phyloP scores from a whole-genome alignment of 208 protist species.

The Trichomonas tenax region DNA sequence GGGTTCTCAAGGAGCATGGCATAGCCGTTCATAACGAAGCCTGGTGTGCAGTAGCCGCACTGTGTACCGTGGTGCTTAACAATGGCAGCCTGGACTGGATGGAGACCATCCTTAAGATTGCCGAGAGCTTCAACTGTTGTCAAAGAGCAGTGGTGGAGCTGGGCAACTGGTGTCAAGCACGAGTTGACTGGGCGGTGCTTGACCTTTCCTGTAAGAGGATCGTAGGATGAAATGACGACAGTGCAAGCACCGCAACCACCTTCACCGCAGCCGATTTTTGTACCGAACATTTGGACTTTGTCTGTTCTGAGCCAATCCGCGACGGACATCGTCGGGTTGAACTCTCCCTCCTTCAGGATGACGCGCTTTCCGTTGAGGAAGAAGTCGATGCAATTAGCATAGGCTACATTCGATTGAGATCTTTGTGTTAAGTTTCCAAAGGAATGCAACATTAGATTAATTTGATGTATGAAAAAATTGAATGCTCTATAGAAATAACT shows the following conservation, averaged over 20 bases:
- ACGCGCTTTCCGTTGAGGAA: background rate
- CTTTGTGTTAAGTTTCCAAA: background rate
- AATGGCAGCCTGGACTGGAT: conserved; percentile 32
- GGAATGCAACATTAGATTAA: background rate
- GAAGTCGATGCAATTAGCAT: background rate
- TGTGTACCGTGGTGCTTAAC: conserved; percentile 29
- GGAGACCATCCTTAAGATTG: background rate
- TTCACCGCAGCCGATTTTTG: background rate
- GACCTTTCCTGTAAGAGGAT: background rate
- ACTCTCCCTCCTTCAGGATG: background rate
- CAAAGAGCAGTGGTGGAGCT: conserved; percentile 21
- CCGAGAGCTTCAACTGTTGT: conserved; percentile 38
- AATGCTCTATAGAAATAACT: background rate
- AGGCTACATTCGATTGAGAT: background rate
- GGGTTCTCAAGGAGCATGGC: conserved; percentile 21
- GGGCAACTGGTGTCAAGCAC: conserved; percentile 34
- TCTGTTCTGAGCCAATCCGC: background rate
- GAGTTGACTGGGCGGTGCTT: conserved; percentile 27
- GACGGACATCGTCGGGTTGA: background rate
- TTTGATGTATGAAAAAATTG: background rate
- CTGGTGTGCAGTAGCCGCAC: conserved; percentile 40
- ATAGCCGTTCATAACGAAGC: conserved; percentile 39
- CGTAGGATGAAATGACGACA: conserved; percentile 25
- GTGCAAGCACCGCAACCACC: background rate
- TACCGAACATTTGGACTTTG: background rate